Percentiles rank a stretch among this genome's conserved stretches.
phyloP scores from a whole-genome alignment of 768 basidiomycete genomes.

The Xerocomellus chrysenteron region DNA sequence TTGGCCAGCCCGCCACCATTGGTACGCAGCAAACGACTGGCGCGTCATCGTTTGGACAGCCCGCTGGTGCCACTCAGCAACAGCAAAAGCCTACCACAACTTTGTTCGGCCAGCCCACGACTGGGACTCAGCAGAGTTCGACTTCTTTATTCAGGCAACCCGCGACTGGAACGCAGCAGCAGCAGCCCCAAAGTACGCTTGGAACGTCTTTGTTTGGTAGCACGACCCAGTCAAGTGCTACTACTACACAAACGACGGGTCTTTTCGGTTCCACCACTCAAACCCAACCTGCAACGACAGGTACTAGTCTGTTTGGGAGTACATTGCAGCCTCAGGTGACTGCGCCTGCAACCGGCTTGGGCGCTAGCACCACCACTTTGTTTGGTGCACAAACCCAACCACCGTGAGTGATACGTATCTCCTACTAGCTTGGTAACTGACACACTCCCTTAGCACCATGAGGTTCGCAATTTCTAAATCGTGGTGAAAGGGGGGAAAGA shows the following conservation, averaged over 20 bases:
- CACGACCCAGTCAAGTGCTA: constrained; percentile 13
- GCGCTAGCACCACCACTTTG: constrained; percentile 7
- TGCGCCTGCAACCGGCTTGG: constrained; percentile 2
- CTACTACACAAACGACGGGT: constrained; percentile 13
- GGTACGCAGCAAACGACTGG: constrained; percentile 30
- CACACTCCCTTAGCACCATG: constrained; percentile 17
- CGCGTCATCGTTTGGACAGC: constrained; percentile 41
- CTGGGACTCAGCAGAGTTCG: constrained; percentile 33
- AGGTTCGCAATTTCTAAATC: constrained; percentile 18
- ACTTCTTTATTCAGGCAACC: constrained; percentile 40
- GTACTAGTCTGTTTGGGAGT: constrained; percentile 30
- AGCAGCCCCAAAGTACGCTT: constrained; percentile 28
- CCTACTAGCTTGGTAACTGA: neutral
- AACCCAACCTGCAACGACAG: constrained; percentile 13
- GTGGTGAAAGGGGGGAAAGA: no score
- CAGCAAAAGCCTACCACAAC: constrained; percentile 29
- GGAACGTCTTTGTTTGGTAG: constrained; percentile 35
- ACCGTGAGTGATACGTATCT: constrained; percentile 23
- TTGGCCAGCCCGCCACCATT: constrained; percentile 25
- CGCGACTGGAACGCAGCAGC: constrained; percentile 5
- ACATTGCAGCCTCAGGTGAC: neutral
- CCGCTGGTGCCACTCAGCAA: constrained; percentile 23
- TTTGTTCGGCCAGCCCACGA: constrained; percentile 31
- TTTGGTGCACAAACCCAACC: constrained; percentile 34
- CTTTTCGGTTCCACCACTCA: constrained; percentile 22